phyloP scores from a whole-genome alignment of 1,139 yeast species.

The Ashbya aceris region DNA sequence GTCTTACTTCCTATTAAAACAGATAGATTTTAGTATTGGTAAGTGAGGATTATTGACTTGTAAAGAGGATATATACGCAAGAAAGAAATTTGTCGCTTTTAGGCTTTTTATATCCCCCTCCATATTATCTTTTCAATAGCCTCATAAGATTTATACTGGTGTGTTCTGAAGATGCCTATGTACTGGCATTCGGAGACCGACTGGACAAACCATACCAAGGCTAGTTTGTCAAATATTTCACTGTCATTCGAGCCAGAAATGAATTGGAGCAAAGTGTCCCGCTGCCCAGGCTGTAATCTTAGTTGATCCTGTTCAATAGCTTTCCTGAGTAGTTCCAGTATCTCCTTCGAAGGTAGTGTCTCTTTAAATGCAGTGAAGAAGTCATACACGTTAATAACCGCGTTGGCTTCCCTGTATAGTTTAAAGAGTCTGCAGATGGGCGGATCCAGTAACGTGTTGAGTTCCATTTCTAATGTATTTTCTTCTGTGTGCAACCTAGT shows the following conservation, averaged over 20 bases:
- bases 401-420: slow-evolving; percentile 73
- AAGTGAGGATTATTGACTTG: slow-evolving; percentile 2
- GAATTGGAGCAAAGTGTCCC: slow-evolving; percentile 15
- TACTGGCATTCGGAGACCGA: slow-evolving; percentile 47
- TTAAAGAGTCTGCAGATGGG: slow-evolving; percentile 51
- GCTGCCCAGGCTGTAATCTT: slow-evolving; percentile 14
- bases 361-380: slow-evolving; percentile 64
- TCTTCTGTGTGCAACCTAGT: slow-evolving; percentile 6
- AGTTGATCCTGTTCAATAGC: slow-evolving; percentile 20
- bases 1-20: slow-evolving; percentile 42
- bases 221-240: slow-evolving; percentile 42
- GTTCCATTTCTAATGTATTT: slow-evolving; percentile 9
- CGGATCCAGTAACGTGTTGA: slow-evolving; percentile 36
- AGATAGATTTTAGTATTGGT: slow-evolving; percentile 16
- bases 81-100: background rate
- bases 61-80: slow-evolving; percentile 1
- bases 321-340: slow-evolving; percentile 31
- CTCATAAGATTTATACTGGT: slow-evolving; percentile 40
- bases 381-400: slow-evolving; percentile 65
- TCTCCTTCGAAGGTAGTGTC: slow-evolving; percentile 36
- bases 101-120: slow-evolving; percentile 39
- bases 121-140: slow-evolving; percentile 49
- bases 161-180: slow-evolving; percentile 44
- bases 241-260: slow-evolving; percentile 21
- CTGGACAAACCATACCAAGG: slow-evolving; percentile 49